Evolutionary conservation across 257 asterid genomes (phyloP).

Genomic region (Solanum sejunctum): DNA sequence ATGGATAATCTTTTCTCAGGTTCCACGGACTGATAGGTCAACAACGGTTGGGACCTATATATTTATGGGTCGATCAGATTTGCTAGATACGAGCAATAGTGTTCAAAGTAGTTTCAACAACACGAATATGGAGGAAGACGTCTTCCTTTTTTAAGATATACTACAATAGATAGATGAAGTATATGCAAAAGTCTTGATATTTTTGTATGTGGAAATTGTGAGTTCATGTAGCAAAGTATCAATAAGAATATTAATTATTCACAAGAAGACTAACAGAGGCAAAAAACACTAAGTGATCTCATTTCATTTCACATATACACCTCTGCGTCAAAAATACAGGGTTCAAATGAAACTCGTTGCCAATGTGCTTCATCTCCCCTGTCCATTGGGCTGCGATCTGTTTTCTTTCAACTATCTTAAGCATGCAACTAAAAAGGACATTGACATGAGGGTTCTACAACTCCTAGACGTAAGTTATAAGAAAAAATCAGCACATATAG

Average conservation of each 20-base stretch:
- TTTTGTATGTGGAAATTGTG: not conserved
- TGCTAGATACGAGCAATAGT: not conserved
- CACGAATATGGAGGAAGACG: not conserved
- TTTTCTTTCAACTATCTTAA: not conserved
- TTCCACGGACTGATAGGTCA: too few relatives aligned
- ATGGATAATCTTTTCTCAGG: not conserved
- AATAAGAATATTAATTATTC: not conserved
- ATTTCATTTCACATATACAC: not conserved
- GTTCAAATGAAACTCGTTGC: not conserved
- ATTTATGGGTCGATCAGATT: not conserved
- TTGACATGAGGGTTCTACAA: not conserved
- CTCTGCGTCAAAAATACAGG: not conserved
- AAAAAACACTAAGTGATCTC: not conserved
- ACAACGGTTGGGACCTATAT: not conserved
- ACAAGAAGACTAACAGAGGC: not conserved
- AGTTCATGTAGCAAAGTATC: not conserved
- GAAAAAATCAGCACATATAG: slow-evolving; percentile 48
- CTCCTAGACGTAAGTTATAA: slow-evolving; percentile 5
- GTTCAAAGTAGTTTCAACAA: not conserved
- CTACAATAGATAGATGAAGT: not conserved
- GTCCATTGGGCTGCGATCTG: not conserved
- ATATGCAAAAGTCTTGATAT: not conserved
- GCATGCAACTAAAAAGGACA: not conserved
- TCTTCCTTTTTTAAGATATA: not conserved
- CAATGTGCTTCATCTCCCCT: not conserved